These are phyloP conservation scores for Phytophthora vignae DNA, from an alignment of 352 stramenopile genomes.

Conservation along the genomic window DNA sequence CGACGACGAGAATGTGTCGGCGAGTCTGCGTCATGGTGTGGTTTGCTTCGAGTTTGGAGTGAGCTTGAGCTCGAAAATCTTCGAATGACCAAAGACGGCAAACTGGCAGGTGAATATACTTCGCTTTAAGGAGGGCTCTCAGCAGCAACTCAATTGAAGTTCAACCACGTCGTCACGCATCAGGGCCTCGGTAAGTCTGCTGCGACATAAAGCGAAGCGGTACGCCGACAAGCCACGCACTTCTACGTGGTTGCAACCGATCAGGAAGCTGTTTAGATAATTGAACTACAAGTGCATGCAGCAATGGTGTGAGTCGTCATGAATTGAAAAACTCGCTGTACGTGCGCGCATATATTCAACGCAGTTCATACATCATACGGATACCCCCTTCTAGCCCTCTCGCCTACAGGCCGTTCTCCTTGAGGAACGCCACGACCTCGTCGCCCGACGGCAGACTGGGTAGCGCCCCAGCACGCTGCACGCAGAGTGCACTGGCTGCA, in stretches of 20 bases:
- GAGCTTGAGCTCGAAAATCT: slow-evolving; percentile 2
- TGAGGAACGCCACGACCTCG: slow-evolving; percentile 44
- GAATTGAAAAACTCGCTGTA: slow-evolving; percentile 1
- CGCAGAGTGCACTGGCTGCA: slow-evolving; percentile 72
- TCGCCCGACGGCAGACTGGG: slow-evolving; percentile 68
- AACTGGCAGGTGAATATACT: neutral
- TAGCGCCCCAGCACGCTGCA: slow-evolving; percentile 69
- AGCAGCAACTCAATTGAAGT: slow-evolving; percentile 9
- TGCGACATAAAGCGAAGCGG: no score
- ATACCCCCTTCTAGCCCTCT: slow-evolving; percentile 1
- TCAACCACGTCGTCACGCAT: slow-evolving; percentile 8
- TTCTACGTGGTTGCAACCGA: neutral
- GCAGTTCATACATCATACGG: slow-evolving; percentile 5
- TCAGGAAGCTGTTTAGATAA: no score
- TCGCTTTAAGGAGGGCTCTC: slow-evolving; percentile 8
- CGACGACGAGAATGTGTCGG: slow-evolving; percentile 58
- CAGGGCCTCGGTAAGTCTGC: slow-evolving; percentile 11
- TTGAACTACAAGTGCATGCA: no score
- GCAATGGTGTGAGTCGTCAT: neutral
- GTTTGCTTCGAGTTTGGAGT: neutral
- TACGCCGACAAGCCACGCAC: neutral
- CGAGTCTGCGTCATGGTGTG: slow-evolving; percentile 25
- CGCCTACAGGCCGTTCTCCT: slow-evolving; percentile 24
- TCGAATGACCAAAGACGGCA: neutral
- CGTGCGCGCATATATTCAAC: slow-evolving; percentile 11